Evolutionary conservation across 768 basidiomycete species (phyloP), one percentile per base, ranked within the genome.

Genomic region (Termitomyces sp.): DNA sequence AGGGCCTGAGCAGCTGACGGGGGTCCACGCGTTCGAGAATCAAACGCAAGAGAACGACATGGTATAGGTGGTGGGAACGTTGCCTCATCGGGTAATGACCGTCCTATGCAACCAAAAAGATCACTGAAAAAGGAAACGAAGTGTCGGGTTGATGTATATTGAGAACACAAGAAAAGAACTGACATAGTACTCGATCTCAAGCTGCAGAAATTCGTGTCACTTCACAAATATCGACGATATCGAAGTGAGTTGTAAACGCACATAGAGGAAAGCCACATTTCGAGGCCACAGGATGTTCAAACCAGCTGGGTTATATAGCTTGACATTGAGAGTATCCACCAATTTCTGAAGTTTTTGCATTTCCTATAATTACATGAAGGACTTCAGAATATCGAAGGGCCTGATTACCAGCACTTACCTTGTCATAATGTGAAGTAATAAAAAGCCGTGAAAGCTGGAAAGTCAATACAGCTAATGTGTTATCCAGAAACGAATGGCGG

Each of bases 151-250:
- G 12, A 5, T 50, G 38, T 23, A 43, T 21, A 21, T 19, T 14
- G 42, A 23, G 26, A 23, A 45, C 26, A 44, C 48, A 46, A 47
- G 17, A 51, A 60, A 62, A 51, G 52, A 60, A 81, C 89, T 74
- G 54, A 91, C 89, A 71, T 94, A 94, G 73, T 94, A 94, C 66
- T 98, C 95, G 57, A 98, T 91, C 75, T 98, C 95, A 64, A 98
- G 79, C 95, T 98, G 42, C 38, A 53, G 40, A 26, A 48, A 30
- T 52, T 57, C 52, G 51, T 31, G 44, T 58, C 57, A 60, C 50
- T 51, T 59, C 55, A 41, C 61, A 59, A 35, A 31, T 17, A 21
- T 46, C 23, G 50, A 61, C 56, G 5, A 54, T 45, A 52, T 35
- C 37, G 59, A 43, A 43, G 43, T 54, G 19, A 9, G 54, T 40